These are phyloP conservation scores for Solanum sejunctum DNA, from an alignment of 257 asterid genomes.

Conservation along the genomic window DNA sequence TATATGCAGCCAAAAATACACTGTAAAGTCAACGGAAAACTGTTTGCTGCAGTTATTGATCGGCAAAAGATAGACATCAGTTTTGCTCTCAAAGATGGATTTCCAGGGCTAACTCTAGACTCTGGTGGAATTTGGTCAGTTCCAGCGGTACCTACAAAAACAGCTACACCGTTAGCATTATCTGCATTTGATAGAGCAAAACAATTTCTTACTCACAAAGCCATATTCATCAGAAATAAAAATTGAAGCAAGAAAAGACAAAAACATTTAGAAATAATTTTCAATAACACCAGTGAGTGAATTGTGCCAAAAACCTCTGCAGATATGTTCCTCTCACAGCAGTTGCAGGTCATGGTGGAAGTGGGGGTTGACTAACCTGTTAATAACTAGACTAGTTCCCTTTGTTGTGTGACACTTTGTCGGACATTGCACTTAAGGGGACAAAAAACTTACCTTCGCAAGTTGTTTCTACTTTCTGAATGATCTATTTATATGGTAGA, in stretches of 20 bases:
- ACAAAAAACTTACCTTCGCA: neutral
- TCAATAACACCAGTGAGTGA: neutral
- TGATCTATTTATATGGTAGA: neutral
- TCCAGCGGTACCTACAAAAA: conserved; percentile 50
- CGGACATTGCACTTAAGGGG: neutral
- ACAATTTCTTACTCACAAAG: neutral
- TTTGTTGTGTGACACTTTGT: neutral
- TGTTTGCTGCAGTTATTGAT: conserved; percentile 81
- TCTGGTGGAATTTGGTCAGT: conserved; percentile 55
- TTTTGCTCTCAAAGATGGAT: conserved; percentile 54
- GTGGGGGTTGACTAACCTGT: neutral
- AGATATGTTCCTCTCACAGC: neutral
- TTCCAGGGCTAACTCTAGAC: conserved; percentile 55
- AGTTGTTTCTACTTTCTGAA: neutral
- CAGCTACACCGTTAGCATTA: conserved; percentile 1
- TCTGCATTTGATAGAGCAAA: neutral
- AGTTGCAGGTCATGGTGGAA: neutral
- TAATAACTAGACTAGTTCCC: neutral
- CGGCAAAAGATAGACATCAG: conserved; percentile 85
- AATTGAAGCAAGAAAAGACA: neutral
- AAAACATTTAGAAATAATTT: neutral
- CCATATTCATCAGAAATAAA: neutral
- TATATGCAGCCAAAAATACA: conserved; percentile 90
- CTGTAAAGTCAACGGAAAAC: conserved; percentile 89
- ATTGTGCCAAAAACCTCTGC: neutral